Evolutionary conservation across 495 filamentous ascomycete genomes (phyloP).

Genomic region (Aspergillus conjunctus): DNA sequence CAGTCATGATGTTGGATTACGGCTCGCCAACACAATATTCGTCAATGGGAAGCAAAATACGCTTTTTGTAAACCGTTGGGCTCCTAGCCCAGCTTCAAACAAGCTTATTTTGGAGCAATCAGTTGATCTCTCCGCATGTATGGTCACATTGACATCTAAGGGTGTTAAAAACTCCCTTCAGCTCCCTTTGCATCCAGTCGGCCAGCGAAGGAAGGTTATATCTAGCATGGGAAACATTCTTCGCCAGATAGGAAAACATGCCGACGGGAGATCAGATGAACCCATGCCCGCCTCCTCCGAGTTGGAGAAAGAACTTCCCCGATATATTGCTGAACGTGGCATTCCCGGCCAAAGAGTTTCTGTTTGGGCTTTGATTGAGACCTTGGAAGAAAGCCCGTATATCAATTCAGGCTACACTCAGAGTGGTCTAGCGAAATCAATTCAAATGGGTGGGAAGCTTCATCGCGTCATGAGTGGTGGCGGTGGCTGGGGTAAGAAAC

Average conservation of each 20-base stretch:
- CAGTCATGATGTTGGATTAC: conserved; percentile 50
- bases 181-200: conserved; percentile 65
- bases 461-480: conserved; percentile 81
- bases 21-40: conserved; percentile 78
- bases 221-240: conserved; percentile 82
- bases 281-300: conserved; percentile 72
- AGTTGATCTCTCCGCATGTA: conserved; percentile 37
- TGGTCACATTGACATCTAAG: conserved; percentile 25
- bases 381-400: conserved; percentile 23
- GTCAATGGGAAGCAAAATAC: conserved; percentile 66
- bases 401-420: conserved; percentile 24
- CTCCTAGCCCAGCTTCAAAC: conserved; percentile 26
- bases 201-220: conserved; percentile 61
- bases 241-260: conserved; percentile 59
- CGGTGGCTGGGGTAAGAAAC: conserved; percentile 87
- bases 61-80: conserved; percentile 61
- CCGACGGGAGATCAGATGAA: conserved; percentile 40
- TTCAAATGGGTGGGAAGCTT: conserved; percentile 53
- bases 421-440: conserved; percentile 26
- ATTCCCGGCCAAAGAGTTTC: conserved; percentile 54
- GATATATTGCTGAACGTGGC: conserved; percentile 53
- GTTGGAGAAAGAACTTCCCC: conserved; percentile 66
- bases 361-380: conserved; percentile 75
- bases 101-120: conserved; percentile 29
- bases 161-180: conserved; percentile 30